Evolutionary conservation across 345 rosid species (phyloP).

Genomic region (Salix udensis): DNA sequence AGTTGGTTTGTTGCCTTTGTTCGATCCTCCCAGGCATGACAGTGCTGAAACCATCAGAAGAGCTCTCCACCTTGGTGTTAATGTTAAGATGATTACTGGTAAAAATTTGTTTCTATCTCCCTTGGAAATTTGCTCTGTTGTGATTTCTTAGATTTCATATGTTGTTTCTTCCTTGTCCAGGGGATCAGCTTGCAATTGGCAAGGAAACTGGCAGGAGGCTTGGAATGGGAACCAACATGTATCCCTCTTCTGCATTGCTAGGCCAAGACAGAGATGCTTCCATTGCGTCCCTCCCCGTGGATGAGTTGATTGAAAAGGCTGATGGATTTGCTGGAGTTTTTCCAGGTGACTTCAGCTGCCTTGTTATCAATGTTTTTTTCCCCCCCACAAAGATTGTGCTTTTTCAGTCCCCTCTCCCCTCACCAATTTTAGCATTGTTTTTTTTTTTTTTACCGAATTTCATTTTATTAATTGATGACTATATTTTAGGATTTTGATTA

Average conservation of each 20-base stretch:
- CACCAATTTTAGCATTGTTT: neutral
- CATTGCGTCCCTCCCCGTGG: conserved; percentile 71
- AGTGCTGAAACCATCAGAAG: conserved; percentile 94
- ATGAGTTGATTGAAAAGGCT: conserved; percentile 89
- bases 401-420: neutral
- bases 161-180: conserved; percentile 28
- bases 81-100: conserved; percentile 95
- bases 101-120: conserved; percentile 8
- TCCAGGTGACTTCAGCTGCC: conserved; percentile 49
- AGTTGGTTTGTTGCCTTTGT: conserved; percentile 77
- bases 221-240: conserved; percentile 98
- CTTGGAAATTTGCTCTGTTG: neutral
- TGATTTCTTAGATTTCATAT: neutral
- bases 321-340: conserved; percentile 96
- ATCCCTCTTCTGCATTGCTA: conserved; percentile 81
- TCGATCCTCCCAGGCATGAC: conserved; percentile 97
- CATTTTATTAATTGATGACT: neutral
- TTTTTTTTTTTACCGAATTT: neutral
- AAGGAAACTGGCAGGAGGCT: conserved; percentile 96
- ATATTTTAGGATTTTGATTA: neutral
- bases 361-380: neutral
- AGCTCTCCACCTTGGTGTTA: conserved; percentile 86
- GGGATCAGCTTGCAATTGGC: conserved; percentile 91
- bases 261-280: conserved; percentile 82
- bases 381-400: neutral